A percentile compares a stretch with the other conserved stretches of the same genome.
Conservation (phyloP, 2,329 filamentous ascomycete genomes). For the Xenoacremonium recifei region DNA sequence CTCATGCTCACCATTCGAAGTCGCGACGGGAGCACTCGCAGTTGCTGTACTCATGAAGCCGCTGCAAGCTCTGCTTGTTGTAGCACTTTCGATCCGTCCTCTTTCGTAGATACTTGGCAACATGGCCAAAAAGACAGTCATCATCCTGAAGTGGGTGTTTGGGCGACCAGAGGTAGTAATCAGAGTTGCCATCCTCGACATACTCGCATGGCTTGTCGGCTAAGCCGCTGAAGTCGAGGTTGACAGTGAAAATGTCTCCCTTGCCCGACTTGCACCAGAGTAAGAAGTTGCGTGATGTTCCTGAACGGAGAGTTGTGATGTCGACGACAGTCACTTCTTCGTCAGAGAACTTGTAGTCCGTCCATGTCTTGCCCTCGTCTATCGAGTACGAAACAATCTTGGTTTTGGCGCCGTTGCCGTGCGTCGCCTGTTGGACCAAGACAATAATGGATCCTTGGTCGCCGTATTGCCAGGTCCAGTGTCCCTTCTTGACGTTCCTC, state of each 20-base stretch:
- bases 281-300: conserved; percentile 87
- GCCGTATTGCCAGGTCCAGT: conserved; percentile 91
- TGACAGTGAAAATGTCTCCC: conserved; percentile 68
- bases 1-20: conserved; percentile 93
- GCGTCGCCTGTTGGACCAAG: conserved; percentile 70
- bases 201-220: conserved; percentile 70
- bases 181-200: conserved; percentile 59
- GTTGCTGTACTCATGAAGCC: conserved; percentile 71
- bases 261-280: conserved; percentile 71
- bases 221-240: conserved; percentile 85
- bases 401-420: conserved; percentile 67
- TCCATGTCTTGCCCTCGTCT: conserved; percentile 81
- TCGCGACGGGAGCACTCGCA: conserved; percentile 83
- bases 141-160: conserved; percentile 75
- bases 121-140: conserved; percentile 90
- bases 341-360: conserved; percentile 69
- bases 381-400: conserved; percentile 71
- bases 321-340: conserved; percentile 71
- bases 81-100: conserved; percentile 75
- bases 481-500: conserved; percentile 81
- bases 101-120: conserved; percentile 88
- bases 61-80: conserved; percentile 71
- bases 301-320: conserved; percentile 85
- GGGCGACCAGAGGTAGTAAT: conserved; percentile 88
- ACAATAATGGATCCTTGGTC: conserved; percentile 93